Base-by-base conservation (phyloP, 2,329 filamentous ascomycete genomes). In the Karstenula rhodostoma region DNA sequence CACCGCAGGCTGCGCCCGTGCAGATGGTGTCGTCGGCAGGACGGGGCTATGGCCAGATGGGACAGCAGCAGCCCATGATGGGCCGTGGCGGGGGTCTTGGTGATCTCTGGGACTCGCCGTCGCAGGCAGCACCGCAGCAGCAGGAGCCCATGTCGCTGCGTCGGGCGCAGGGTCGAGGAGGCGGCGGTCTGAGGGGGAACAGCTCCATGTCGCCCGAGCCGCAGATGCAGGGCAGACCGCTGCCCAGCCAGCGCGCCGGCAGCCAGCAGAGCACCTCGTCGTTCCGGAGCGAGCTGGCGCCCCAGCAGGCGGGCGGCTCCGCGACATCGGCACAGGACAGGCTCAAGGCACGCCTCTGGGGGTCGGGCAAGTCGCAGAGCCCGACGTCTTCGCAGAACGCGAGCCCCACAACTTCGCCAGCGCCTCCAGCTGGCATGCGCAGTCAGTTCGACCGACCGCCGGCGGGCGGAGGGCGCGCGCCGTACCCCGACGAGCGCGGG, bases 321-420 rank as follows among this genome's bases (percentile, higher is more conserved):
- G 81, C 79, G 2, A 83, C 83, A 35, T 87, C 89, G 22, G 93
- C 93, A 53, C 92, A 96, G 79, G 92, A 96, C 69, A 84, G 92
- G 67, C 81, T 97, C 68, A 92, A 93, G 73, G 92, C 93, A 70
- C 83, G 92, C 63, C 80, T 97, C 48, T 93, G 93, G 84, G 88
- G 87, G n/a, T 85, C 86, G 32, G 83, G 86, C 23, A 83, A 85
- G 66, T 86, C 85, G 25, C 75, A 69, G 60, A 74, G 70, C 53
- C 63, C 68, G 6, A 56, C 67, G 7, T 67, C 73, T 23, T 70
- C 71, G 13, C 59, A 60, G n/a, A 65, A 25, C 56, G 53, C 60
- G 10, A 70, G 62, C 48, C 63, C 66, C 9, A 50, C 60, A 23
- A 37, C 51, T 6, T 57, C 60, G 29, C 60, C 63, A 7, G 50